These are phyloP conservation scores for Graphiopsis chlorocephala DNA, from an alignment of 2,329 filamentous ascomycete species.

Conservation along the genomic window DNA sequence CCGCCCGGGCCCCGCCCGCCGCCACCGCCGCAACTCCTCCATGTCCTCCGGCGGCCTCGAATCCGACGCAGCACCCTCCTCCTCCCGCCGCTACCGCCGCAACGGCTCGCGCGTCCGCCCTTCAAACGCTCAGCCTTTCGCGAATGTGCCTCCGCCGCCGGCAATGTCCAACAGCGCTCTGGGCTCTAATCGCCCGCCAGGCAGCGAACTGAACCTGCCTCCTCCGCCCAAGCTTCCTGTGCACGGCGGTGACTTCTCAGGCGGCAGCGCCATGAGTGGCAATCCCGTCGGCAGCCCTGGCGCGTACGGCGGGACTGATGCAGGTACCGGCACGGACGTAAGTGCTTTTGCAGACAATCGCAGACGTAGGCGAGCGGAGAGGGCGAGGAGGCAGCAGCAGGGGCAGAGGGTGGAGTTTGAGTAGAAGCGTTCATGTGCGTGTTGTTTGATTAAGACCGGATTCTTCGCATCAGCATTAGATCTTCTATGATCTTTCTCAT, in stretches of 20 bases:
- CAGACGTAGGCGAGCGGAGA: conserved; percentile 52
- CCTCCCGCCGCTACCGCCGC: conserved; percentile 18
- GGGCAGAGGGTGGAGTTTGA: conserved; percentile 49
- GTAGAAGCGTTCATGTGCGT: conserved; percentile 27
- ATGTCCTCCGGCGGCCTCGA: conserved; percentile 41
- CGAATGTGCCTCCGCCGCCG: conserved; percentile 32
- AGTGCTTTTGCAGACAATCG: conserved; percentile 54
- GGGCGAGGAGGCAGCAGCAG: conserved; percentile 40
- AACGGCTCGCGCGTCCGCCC: conserved; percentile 22
- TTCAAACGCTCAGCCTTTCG: conserved; percentile 32
- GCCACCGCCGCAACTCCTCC: conserved; percentile 32
- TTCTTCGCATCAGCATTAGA: not conserved
- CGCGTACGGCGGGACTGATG: conserved; percentile 38
- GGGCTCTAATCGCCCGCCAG: conserved; percentile 21
- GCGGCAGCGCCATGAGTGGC: conserved; percentile 28
- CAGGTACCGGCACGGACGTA: conserved; percentile 39
- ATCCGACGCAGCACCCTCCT: conserved; percentile 30
- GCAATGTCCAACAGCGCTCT: conserved; percentile 26
- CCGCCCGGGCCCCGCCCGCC: conserved; percentile 46
- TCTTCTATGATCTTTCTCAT: not conserved
- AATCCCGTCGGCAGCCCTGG: conserved; percentile 38
- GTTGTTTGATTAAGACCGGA: not conserved
- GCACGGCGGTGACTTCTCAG: conserved; percentile 4
- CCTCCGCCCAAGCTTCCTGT: conserved; percentile 20
- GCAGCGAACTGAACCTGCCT: conserved; percentile 30